Percentiles rank a stretch among this genome's conserved stretches.
Conservation (phyloP, 768 basidiomycete species). For the Cystoderma amianthinum region DNA sequence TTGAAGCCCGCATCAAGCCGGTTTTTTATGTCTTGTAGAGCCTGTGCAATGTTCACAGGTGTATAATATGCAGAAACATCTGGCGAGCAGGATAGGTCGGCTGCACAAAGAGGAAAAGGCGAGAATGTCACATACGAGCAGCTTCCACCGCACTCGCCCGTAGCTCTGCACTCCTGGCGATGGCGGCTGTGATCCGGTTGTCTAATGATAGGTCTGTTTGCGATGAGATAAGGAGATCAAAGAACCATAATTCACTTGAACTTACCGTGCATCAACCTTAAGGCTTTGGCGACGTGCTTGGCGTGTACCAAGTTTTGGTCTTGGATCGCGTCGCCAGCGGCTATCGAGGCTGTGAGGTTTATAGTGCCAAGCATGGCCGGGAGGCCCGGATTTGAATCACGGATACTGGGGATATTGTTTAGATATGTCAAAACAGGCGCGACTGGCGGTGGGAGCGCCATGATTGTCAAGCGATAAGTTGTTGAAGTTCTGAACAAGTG, state of each 20-base stretch:
- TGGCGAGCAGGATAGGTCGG: slow-evolving; percentile 2
- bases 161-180: slow-evolving; percentile 5
- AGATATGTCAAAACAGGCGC: too few species aligned
- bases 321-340: slow-evolving; percentile 2
- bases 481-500: too few species aligned
- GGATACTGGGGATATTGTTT: not conserved
- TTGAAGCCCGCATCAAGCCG: too few species aligned
- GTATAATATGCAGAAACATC: slow-evolving; percentile 3
- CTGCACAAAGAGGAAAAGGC: slow-evolving; percentile 1
- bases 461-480: too few species aligned
- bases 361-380: slow-evolving; percentile 4
- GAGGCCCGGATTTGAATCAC: not conserved
- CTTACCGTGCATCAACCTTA: slow-evolving; percentile 2
- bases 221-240: too few species aligned
- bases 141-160: slow-evolving; percentile 6
- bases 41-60: slow-evolving; percentile 3
- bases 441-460: too few species aligned
- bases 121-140: slow-evolving; percentile 5
- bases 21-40: too few species aligned
- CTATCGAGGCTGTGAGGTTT: slow-evolving; percentile 3
- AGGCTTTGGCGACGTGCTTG: slow-evolving; percentile 3
- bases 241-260: not conserved
- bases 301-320: slow-evolving; percentile 2
- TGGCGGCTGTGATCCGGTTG: too few species aligned
- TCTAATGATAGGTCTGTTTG: too few species aligned